phyloP scores from a whole-genome alignment of 2,329 filamentous ascomycete species.

The Aspergillaceae sp. region DNA sequence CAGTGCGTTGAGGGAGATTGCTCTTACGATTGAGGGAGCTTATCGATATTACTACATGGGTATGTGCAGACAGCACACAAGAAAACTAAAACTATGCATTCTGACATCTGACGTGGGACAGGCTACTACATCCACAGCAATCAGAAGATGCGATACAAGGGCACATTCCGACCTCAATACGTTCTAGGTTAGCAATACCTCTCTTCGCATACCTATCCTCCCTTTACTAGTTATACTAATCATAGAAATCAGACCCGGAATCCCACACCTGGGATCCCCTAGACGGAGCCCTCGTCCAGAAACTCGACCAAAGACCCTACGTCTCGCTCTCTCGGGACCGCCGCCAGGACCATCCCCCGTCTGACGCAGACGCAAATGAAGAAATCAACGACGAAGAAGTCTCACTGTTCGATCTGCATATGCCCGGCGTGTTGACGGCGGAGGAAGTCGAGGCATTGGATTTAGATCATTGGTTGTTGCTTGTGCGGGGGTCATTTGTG shows the following conservation, averaged over 20 bases:
- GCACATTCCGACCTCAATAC: conserved; percentile 38
- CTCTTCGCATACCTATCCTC: background rate
- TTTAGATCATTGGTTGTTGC: conserved; percentile 37
- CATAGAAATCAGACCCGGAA: conserved; percentile 34
- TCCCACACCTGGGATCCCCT: conserved; percentile 38
- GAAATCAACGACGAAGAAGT: conserved; percentile 31
- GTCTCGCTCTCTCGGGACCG: conserved; percentile 38
- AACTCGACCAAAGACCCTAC: conserved; percentile 36
- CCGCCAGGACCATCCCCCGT: conserved; percentile 5
- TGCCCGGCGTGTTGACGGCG: conserved; percentile 39
- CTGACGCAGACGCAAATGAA: conserved; percentile 8
- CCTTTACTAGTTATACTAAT: background rate
- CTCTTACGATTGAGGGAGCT: conserved; percentile 45
- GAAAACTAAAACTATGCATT: background rate
- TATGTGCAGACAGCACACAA: conserved; percentile 12
- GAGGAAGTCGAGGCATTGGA: conserved; percentile 35
- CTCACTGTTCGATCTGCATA: conserved; percentile 38
- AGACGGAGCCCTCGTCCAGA: conserved; percentile 32
- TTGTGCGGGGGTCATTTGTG: conserved; percentile 34
- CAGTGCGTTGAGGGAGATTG: conserved; percentile 52
- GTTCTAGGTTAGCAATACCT: conserved; percentile 34
- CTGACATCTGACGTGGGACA: conserved; percentile 11
- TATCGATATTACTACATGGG: conserved; percentile 60
- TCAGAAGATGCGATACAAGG: conserved; percentile 46
- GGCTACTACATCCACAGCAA: conserved; percentile 56